Conservation (phyloP, 176 grass and related monocot genomes). For the Carex myosuroides region DNA sequence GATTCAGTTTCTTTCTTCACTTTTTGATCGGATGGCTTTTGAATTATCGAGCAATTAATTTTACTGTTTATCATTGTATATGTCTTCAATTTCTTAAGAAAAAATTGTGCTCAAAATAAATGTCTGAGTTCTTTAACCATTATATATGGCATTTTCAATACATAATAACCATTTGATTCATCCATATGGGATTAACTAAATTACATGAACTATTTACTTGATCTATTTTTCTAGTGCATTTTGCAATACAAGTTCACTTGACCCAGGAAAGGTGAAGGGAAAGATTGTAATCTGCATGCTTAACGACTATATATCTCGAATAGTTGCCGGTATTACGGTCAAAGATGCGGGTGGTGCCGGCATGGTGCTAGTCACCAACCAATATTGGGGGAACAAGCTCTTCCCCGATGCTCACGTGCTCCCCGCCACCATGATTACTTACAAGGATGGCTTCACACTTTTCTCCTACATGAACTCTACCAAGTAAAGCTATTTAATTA, state of each 20-base stretch:
- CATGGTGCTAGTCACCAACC: conserved; percentile 51
- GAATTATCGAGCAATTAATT: too few relatives aligned
- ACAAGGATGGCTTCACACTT: conserved; percentile 27
- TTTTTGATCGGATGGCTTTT: too few relatives aligned
- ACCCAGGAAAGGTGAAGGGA: conserved; percentile 36
- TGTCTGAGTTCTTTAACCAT: neutral
- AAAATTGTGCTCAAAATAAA: too few relatives aligned
- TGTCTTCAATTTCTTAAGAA: too few relatives aligned
- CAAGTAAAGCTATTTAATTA: conserved; percentile 14
- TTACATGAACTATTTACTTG: neutral
- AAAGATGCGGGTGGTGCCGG: conserved; percentile 36
- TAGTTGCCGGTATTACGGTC: conserved; percentile 34
- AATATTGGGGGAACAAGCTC: conserved; percentile 17
- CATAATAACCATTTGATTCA: neutral
- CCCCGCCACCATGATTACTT: conserved; percentile 61
- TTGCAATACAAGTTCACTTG: conserved; percentile 35
- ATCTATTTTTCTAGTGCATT: neutral
- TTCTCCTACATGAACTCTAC: conserved; percentile 38
- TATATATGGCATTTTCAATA: too few relatives aligned
- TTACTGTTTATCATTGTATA: too few relatives aligned
- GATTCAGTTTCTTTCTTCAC: too few relatives aligned
- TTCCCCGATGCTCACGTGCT: conserved; percentile 52
- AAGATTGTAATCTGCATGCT: conserved; percentile 60
- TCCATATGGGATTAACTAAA: neutral
- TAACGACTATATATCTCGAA: neutral